Conservation (phyloP, 2,329 filamentous ascomycete genomes). For the Verticillium alfalfae region DNA sequence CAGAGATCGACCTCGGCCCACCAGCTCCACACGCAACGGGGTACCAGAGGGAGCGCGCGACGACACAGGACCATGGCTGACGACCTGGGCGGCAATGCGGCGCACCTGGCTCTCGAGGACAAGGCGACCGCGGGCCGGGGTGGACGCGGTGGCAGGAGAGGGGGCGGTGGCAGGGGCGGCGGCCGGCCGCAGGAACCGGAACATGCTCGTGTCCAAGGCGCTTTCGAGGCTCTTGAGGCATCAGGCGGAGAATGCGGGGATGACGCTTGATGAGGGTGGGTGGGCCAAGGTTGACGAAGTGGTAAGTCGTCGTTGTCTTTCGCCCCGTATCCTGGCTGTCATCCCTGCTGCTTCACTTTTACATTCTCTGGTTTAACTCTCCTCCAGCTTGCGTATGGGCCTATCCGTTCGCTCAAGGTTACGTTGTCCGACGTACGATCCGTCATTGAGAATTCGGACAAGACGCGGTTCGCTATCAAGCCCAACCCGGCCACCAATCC, state of each 20-base stretch:
- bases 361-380: background rate
- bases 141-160: slow-evolving; percentile 17
- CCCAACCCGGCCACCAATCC: slow-evolving; percentile 32
- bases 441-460: slow-evolving; percentile 72
- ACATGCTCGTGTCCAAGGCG: slow-evolving; percentile 46
- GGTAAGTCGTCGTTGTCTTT: slow-evolving; percentile 34
- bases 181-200: slow-evolving; percentile 29
- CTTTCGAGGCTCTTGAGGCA: slow-evolving; percentile 50
- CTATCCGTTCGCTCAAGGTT: slow-evolving; percentile 63
- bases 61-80: slow-evolving; percentile 4
- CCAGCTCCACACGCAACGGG: background rate
- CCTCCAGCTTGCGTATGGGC: slow-evolving; percentile 44
- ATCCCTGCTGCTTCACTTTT: background rate
- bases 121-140: slow-evolving; percentile 12
- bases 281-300: slow-evolving; percentile 54
- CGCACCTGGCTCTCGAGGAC: background rate
- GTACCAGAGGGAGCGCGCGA: background rate
- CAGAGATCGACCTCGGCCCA: background rate
- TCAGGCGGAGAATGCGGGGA: slow-evolving; percentile 50
- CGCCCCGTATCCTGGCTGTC: no score
- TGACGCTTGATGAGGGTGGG: slow-evolving; percentile 53
- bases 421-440: slow-evolving; percentile 67
- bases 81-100: background rate
- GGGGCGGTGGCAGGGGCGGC: slow-evolving; percentile 23
- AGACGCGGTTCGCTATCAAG: slow-evolving; percentile 83